These are phyloP conservation scores for Cadophora gregata DNA, from an alignment of 2,329 filamentous ascomycete genomes.

Conservation along the genomic window DNA sequence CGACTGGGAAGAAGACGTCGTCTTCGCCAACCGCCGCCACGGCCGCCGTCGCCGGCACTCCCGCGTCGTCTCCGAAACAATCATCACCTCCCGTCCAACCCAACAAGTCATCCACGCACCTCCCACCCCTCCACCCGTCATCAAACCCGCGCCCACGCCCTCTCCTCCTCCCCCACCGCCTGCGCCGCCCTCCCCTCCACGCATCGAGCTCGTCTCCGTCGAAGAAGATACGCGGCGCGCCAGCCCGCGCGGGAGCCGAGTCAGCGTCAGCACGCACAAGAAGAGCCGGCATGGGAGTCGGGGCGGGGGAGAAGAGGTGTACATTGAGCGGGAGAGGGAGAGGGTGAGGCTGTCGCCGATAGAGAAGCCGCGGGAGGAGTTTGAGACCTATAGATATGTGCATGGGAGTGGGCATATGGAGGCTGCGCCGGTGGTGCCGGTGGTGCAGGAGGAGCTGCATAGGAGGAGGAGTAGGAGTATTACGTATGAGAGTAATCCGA, in stretches of 20 bases:
- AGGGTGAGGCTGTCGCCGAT: slow-evolving; percentile 15
- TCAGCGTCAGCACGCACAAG: slow-evolving; percentile 21
- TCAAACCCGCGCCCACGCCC: slow-evolving; percentile 13
- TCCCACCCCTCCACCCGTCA: slow-evolving; percentile 20
- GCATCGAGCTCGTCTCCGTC: slow-evolving; percentile 35
- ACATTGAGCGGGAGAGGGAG: slow-evolving; percentile 38
- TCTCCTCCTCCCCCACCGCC: slow-evolving; percentile 23
- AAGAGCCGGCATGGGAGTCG: slow-evolving; percentile 26
- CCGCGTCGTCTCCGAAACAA: slow-evolving; percentile 31
- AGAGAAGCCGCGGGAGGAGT: slow-evolving; percentile 25
- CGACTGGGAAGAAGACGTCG: slow-evolving; percentile 38
- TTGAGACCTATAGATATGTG: slow-evolving; percentile 37
- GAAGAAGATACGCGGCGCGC: slow-evolving; percentile 26
- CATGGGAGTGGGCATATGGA: slow-evolving; percentile 23
- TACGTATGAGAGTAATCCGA: slow-evolving; percentile 37
- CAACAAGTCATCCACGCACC: slow-evolving; percentile 30
- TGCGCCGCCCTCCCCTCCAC: slow-evolving; percentile 18
- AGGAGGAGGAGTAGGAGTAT: slow-evolving; percentile 37
- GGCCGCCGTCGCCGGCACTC: slow-evolving; percentile 23
- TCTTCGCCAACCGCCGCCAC: slow-evolving; percentile 31
- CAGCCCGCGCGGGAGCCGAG: slow-evolving; percentile 23
- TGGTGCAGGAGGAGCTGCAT: slow-evolving; percentile 22
- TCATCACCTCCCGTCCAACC: slow-evolving; percentile 26
- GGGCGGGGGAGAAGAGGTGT: slow-evolving; percentile 34
- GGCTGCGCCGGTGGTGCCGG: slow-evolving; percentile 4